Evolutionary conservation across 805 yeast genomes (phyloP).

Genomic region (Torulaspora microellipsoides): DNA sequence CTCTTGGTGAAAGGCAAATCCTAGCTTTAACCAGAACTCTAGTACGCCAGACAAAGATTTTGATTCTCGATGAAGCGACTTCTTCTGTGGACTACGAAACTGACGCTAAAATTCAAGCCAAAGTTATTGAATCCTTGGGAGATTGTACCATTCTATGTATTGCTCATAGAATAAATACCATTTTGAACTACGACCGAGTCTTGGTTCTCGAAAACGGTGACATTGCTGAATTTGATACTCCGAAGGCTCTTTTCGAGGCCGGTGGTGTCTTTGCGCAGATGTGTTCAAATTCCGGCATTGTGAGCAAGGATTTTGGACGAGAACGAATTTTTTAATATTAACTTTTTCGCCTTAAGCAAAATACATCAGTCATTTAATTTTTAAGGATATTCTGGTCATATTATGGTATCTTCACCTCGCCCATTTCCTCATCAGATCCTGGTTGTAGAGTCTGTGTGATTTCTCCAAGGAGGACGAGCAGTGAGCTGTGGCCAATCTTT

Average conservation of each 20-base stretch:
- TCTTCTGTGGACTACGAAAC: conserved; percentile 73
- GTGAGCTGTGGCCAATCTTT: too few species aligned
- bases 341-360: too few species aligned
- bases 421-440: too few species aligned
- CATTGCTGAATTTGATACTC: conserved; percentile 51
- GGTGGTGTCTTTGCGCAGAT: conserved; percentile 47
- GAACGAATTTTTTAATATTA: too few species aligned
- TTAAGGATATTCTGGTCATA: too few species aligned
- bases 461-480: too few species aligned
- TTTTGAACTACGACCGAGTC: conserved; percentile 52
- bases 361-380: too few species aligned
- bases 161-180: conserved; percentile 67
- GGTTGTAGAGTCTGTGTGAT: too few species aligned
- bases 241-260: conserved; percentile 42
- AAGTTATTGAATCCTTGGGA: conserved; percentile 54
- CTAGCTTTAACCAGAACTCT: conserved; percentile 68
- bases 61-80: conserved; percentile 73
- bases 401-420: too few species aligned
- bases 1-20: conserved; percentile 68
- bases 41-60: conserved; percentile 55
- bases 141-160: conserved; percentile 66
- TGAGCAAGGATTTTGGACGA: conserved; percentile 36
- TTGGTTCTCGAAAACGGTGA: conserved; percentile 57
- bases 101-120: conserved; percentile 56
- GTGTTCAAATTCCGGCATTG: conserved; percentile 47